Conservation (phyloP, 2,329 filamentous ascomycete genomes). For the Diplodia scrobiculata region DNA sequence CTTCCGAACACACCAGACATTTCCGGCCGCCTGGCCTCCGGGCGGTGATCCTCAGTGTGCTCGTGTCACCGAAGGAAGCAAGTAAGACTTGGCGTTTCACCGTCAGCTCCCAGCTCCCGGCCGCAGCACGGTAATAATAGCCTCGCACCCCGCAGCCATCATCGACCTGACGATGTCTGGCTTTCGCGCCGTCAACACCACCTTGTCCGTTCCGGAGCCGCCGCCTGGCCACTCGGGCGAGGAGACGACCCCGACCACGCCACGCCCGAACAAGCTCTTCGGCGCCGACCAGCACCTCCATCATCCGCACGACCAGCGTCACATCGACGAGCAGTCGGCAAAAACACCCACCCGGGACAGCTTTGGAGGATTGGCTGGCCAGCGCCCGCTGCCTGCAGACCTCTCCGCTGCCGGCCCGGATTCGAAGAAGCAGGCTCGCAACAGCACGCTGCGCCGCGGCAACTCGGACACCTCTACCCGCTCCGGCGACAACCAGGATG, state of each 20-base stretch:
- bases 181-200: constrained; percentile 64
- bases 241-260: constrained; percentile 60
- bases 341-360: constrained; percentile 65
- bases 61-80: constrained; percentile 30
- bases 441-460: constrained; percentile 22
- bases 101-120: constrained; percentile 30
- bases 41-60: constrained; percentile 27
- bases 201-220: constrained; percentile 49
- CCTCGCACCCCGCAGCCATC: constrained; percentile 27
- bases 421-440: constrained; percentile 44
- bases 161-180: constrained; percentile 51
- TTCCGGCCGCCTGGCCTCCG: constrained; percentile 29
- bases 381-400: constrained; percentile 51
- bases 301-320: constrained; percentile 40
- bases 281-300: constrained; percentile 44
- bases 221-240: constrained; percentile 52
- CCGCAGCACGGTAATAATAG: constrained; percentile 28
- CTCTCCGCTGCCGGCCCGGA: constrained; percentile 55
- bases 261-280: constrained; percentile 50
- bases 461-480: constrained; percentile 47
- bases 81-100: constrained; percentile 31
- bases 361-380: constrained; percentile 52
- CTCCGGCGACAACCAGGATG: constrained; percentile 66
- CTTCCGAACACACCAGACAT: constrained; percentile 27
- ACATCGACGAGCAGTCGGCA: constrained; percentile 47